These are phyloP conservation scores for Microdochium bolleyi DNA, from an alignment of 2,329 filamentous ascomycete species.

Conservation along the genomic window DNA sequence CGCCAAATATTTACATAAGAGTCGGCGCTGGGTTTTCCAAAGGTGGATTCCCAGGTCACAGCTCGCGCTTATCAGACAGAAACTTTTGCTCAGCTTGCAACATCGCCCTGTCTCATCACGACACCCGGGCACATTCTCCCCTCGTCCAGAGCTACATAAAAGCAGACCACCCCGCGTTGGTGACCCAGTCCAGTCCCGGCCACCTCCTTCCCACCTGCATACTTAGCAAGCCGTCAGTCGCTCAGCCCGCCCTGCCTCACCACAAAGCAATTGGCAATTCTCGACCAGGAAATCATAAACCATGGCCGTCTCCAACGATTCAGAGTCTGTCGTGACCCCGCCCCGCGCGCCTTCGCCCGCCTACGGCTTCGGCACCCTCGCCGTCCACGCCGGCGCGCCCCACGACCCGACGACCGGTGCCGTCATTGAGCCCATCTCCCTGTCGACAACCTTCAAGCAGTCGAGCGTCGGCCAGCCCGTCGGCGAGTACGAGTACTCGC, in stretches of 20 bases:
- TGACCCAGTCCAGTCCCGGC: not conserved
- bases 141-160: not conserved
- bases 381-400: constrained; percentile 87
- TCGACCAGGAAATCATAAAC: not conserved
- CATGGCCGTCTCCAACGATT: constrained; percentile 14
- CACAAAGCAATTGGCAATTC: too few species aligned
- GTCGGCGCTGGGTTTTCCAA: not conserved
- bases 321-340: constrained; percentile 59
- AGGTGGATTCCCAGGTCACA: not conserved
- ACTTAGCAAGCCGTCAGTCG: not conserved
- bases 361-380: constrained; percentile 82
- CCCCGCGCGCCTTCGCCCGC: constrained; percentile 65
- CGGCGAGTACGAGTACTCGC: constrained; percentile 86
- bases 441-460: constrained; percentile 96
- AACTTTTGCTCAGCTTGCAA: not conserved
- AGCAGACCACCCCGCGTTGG: not conserved
- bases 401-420: constrained; percentile 89
- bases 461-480: constrained; percentile 78
- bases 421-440: constrained; percentile 91
- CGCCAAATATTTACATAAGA: not conserved
- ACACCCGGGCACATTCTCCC: not conserved
- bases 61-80: too few species aligned
- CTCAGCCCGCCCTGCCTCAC: not conserved
- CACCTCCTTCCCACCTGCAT: not conserved
- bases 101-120: not conserved